phyloP scores from a whole-genome alignment of 2,329 filamentous ascomycete species.

The Penicillium sclerotigenum region DNA sequence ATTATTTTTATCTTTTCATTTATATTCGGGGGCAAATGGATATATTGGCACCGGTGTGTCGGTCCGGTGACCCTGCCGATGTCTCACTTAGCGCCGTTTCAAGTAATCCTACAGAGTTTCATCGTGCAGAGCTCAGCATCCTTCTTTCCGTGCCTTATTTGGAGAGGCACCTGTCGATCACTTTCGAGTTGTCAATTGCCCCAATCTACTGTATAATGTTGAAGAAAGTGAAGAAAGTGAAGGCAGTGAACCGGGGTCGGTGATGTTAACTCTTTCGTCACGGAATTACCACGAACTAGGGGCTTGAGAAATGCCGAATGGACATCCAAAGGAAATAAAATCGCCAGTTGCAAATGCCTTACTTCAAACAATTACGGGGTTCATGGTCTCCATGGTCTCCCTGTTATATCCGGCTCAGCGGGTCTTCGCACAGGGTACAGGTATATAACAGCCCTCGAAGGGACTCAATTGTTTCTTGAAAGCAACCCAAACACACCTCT shows the following conservation, averaged over 20 bases:
- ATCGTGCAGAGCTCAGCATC: background rate
- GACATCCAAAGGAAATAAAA: background rate
- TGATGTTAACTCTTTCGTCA: background rate
- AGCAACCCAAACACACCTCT: background rate
- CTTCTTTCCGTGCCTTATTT: background rate
- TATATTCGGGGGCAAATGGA: background rate
- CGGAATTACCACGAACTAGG: background rate
- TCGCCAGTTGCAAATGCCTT: background rate
- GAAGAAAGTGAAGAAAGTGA: too few relatives aligned
- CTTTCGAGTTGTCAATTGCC: background rate
- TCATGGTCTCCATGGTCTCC: background rate
- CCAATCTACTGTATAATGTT: background rate
- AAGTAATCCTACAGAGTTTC: slow-evolving; percentile 1
- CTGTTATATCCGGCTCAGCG: background rate
- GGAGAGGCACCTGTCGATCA: background rate
- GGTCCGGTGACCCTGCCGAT: background rate
- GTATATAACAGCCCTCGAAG: background rate
- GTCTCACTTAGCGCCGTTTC: background rate
- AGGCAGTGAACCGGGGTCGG: background rate
- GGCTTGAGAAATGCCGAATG: background rate
- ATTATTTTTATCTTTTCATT: background rate
- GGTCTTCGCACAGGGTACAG: too few relatives aligned
- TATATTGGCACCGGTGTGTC: background rate
- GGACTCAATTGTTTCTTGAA: too few relatives aligned
- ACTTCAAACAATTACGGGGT: background rate